Conservation (phyloP, 2,329 filamentous ascomycete species). For the Phialophora expanda region DNA sequence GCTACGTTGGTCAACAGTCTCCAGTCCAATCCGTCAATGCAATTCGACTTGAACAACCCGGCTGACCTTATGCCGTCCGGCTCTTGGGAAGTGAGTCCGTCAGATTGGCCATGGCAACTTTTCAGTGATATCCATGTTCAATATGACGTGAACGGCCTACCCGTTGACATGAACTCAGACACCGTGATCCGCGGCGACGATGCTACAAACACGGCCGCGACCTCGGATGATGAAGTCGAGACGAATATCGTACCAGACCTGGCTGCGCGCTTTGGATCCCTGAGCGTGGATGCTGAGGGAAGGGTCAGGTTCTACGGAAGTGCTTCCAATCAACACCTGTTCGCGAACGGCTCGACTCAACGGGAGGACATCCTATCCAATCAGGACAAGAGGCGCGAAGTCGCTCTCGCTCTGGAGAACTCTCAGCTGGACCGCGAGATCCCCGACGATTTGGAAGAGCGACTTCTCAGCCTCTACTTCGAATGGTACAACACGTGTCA, state of each 20-base stretch:
- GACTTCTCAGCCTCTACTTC: conserved; percentile 55
- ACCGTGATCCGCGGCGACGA: no score
- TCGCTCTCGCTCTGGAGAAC: conserved; percentile 28
- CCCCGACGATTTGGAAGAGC: conserved; percentile 50
- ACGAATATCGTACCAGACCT: neutral
- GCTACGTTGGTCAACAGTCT: no score
- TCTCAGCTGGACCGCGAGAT: conserved; percentile 51
- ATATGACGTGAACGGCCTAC: no score
- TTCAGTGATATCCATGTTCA: neutral
- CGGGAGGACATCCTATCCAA: conserved; percentile 36
- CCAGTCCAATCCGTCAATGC: no score
- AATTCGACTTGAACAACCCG: neutral
- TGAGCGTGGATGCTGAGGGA: conserved; percentile 52
- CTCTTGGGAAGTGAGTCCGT: conserved; percentile 2
- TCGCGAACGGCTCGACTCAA: conserved; percentile 48
- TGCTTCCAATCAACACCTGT: conserved; percentile 52
- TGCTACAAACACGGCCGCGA: neutral
- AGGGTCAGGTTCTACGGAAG: conserved; percentile 54
- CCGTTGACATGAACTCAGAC: no score
- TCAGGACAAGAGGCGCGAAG: neutral
- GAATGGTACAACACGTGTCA: conserved; percentile 57
- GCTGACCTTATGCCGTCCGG: neutral
- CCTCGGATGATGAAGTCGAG: conserved; percentile 1
- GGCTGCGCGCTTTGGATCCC: conserved; percentile 47
- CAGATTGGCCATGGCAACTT: conserved; percentile 4